phyloP scores from a whole-genome alignment of 2,329 filamentous ascomycete species.

The Arthrobotrys pseudoclavata region DNA sequence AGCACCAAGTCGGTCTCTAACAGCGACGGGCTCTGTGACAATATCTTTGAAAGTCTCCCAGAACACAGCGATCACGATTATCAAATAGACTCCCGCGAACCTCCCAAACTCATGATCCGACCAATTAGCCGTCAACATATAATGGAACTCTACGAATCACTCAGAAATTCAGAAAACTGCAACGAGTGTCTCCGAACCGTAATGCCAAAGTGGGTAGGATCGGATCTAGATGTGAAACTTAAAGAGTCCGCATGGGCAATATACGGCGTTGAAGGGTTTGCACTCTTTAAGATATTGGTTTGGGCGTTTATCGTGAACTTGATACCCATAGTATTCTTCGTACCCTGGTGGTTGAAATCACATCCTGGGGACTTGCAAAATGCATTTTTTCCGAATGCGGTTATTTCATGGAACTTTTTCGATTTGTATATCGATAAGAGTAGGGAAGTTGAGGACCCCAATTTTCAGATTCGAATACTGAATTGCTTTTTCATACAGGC shows the following conservation, averaged over 20 bases:
- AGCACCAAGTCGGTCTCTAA: background rate
- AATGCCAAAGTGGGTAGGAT: conserved; percentile 9
- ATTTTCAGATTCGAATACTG: no score
- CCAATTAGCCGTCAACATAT: background rate
- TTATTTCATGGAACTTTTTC: background rate
- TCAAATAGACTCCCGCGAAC: background rate
- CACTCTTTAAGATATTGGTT: background rate
- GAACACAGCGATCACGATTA: background rate
- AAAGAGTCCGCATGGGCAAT: background rate
- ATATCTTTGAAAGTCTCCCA: conserved; percentile 9
- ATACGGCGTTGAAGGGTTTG: background rate
- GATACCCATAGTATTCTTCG: background rate
- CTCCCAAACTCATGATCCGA: background rate
- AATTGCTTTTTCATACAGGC: no score
- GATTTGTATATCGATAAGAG: background rate
- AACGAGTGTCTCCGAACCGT: background rate
- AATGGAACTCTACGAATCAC: background rate
- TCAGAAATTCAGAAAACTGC: background rate
- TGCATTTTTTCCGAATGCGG: conserved; percentile 1
- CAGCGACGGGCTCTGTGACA: background rate
- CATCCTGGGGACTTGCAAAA: conserved; percentile 2
- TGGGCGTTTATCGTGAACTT: background rate
- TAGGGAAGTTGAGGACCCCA: background rate
- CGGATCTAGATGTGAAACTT: background rate
- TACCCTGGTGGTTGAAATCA: background rate